Base-by-base conservation (phyloP, 768 basidiomycete genomes). In the Agaricus subrufescens region DNA sequence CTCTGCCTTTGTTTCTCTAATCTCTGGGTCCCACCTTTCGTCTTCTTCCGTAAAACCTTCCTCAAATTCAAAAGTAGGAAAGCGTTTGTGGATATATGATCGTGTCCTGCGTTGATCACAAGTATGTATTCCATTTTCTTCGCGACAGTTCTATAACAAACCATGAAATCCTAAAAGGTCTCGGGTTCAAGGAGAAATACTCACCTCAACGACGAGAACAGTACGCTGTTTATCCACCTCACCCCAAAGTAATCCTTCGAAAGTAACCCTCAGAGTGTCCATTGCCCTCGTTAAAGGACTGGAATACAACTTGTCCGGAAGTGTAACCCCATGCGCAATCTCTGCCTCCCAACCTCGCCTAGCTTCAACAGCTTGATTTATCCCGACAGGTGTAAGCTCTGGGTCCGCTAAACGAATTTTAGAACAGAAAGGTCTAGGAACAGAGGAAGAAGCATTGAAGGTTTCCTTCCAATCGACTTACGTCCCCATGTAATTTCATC, bases 401-500 rank as follows among this genome's bases (percentile, higher is more conserved):
- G 88, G 81, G 63, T 90, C 87, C 40, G 88, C 86, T 86, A 60
- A 4, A 15, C 4, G 7, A 14, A 48, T 14, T 6, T 23, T 14
- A 4, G 3, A 19, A 19, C 19, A 34, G 34, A 34, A 34, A 34
- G 11, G 11, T 9, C 31, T 11, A 3, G 34, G 5, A 7, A 34
- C 8, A 11, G 34, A 34, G 11, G 11, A 34, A 31, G 9, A 25
- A 44, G 39, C 39, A 8, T 6, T 1, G 37, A 30, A 47, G 15
- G 8, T 12, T 34, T 14, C 38, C 19, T 19, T 19, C 19, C 19
- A 42, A 48, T 25, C 37, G 15, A 80, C 86, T 60, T 62, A 87
- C 86, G 89, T 26, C 90, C 90, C 89, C 89, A 92, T 1, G 69
- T 69, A 2, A 89, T 69, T 50, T 86, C 78, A 14, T 73, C 84